Base-by-base conservation (phyloP, 768 basidiomycete genomes). In the Dacryopinax primogenitus region DNA sequence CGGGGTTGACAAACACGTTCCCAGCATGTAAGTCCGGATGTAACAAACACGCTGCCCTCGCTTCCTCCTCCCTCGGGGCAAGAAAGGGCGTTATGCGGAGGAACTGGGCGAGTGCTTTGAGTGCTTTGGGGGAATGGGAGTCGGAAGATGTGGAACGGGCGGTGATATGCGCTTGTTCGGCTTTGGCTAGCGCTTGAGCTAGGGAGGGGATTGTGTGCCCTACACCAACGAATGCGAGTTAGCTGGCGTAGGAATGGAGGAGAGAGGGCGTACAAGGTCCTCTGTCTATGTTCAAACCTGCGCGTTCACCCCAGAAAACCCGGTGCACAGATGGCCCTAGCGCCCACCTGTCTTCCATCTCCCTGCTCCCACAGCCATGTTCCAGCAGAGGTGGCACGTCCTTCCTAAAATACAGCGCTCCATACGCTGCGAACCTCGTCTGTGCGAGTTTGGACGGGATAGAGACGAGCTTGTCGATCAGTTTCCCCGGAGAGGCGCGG, bases 331-430 rank as follows among this genome's bases (percentile, higher is more conserved):
- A 70, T 11, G 71, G 77, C 11, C 76, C 76, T 26, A 76, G 72
- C 15, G 73, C 67, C 64, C 71, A 74, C 63, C 67, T 71, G 13
- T 67, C 21, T 26, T 66, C 36, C 68, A 64, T 64, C 23, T 62
- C 35, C 68, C 65, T 30, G 64, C 18, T 30, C 51, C 6, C 51
- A 30, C 51, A 15, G 7, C 30, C 51, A 34, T 28, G 62, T 11
- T 67, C 64, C 33, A 68, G 51, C 2, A 68, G 41, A 28, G 65
- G 36, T 45, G 62, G 34, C 2, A 72, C 68, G 51, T 76, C 75
- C 28, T 73, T 68, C 65, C 72, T 75, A 70, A 72, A 77, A 66
- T 76, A 77, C 47, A 77, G 66, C 63, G 75, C 77, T 33, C 75
- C 76, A n/a, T 73, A 70, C 23, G 70, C 71, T 16, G 74, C 69